phyloP scores from a whole-genome alignment of 2,329 filamentous ascomycete species.

The Diaporthe destruens region DNA sequence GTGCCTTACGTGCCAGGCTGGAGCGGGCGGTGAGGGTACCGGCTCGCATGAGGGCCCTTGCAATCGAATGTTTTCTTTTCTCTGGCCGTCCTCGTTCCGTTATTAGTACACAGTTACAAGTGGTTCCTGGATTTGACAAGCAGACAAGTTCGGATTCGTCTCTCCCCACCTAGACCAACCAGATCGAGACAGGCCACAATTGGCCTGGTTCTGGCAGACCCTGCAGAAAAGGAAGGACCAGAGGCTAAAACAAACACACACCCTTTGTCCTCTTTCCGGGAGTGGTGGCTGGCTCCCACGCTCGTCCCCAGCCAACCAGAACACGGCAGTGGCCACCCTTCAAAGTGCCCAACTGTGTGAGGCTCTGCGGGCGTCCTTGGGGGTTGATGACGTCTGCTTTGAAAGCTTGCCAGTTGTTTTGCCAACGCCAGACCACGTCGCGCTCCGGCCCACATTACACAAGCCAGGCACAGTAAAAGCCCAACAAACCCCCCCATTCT shows the following conservation, averaged over 20 bases:
- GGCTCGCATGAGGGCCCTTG: slow-evolving; percentile 12
- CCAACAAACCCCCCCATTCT: slow-evolving; percentile 19
- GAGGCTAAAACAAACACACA: no score
- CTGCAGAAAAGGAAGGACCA: background rate
- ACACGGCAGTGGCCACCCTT: background rate
- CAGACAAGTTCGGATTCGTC: slow-evolving; percentile 5
- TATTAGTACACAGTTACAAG: no score
- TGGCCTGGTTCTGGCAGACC: slow-evolving; percentile 2
- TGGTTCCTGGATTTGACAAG: slow-evolving; percentile 24
- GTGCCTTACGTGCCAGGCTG: background rate
- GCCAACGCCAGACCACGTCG: slow-evolving; percentile 27
- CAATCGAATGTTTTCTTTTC: slow-evolving; percentile 17
- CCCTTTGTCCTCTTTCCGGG: background rate
- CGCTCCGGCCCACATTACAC: slow-evolving; percentile 25
- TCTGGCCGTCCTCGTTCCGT: background rate
- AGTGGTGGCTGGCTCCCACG: background rate
- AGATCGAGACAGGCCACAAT: slow-evolving; percentile 3
- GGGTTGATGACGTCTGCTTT: slow-evolving; percentile 25
- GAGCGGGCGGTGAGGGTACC: slow-evolving; percentile 32
- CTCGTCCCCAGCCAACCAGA: slow-evolving; percentile 19
- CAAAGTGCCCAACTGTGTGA: background rate
- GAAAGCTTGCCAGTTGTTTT: slow-evolving; percentile 30
- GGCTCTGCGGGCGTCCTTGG: slow-evolving; percentile 13
- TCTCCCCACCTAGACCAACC: background rate
- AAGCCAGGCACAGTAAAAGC: slow-evolving; percentile 4